Evolutionary conservation across 495 filamentous ascomycete species (phyloP).

Genomic region (Hypoxylon rickii): DNA sequence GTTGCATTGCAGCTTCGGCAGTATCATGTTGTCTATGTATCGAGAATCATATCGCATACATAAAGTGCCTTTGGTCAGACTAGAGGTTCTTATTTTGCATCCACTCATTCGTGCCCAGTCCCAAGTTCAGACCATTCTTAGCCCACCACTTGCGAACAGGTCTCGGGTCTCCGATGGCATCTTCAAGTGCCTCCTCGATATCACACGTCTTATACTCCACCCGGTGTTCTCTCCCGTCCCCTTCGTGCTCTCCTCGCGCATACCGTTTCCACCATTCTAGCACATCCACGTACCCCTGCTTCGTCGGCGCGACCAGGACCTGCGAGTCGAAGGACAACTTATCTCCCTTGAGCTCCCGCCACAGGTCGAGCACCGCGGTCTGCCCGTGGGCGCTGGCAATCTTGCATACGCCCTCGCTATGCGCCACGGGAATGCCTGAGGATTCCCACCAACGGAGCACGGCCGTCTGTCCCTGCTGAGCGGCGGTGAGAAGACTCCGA

Average conservation of each 20-base stretch:
- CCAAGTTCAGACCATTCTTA: conserved; percentile 83
- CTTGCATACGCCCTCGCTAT: conserved; percentile 77
- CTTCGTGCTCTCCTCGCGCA: conserved; percentile 58
- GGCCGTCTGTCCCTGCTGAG: conserved; percentile 72
- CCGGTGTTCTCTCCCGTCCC: conserved; percentile 48
- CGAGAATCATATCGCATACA: too few relatives aligned
- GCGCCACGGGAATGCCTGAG: conserved; percentile 71
- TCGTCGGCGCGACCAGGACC: conserved; percentile 85
- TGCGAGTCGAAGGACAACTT: conserved; percentile 90
- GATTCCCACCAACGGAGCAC: conserved; percentile 83
- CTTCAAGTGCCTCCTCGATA: conserved; percentile 92
- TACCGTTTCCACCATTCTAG: conserved; percentile 90
- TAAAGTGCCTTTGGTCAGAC: too few relatives aligned
- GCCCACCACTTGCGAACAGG: conserved; percentile 86
- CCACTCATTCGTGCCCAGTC: conserved; percentile 88
- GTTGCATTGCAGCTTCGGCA: too few relatives aligned
- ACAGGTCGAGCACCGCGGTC: conserved; percentile 79
- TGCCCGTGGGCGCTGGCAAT: conserved; percentile 86
- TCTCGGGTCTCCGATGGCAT: conserved; percentile 71
- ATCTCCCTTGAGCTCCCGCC: conserved; percentile 73
- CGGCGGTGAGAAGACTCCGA: conserved; percentile 77
- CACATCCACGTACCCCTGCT: conserved; percentile 80
- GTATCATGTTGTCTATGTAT: too few relatives aligned
- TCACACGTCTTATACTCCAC: conserved; percentile 96
- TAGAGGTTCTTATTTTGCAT: conserved; percentile 66